A percentile compares a stretch with the other conserved stretches of the same genome.
Conservation (phyloP, 2,329 filamentous ascomycete genomes). For the Chaetoscypha palmicola region DNA sequence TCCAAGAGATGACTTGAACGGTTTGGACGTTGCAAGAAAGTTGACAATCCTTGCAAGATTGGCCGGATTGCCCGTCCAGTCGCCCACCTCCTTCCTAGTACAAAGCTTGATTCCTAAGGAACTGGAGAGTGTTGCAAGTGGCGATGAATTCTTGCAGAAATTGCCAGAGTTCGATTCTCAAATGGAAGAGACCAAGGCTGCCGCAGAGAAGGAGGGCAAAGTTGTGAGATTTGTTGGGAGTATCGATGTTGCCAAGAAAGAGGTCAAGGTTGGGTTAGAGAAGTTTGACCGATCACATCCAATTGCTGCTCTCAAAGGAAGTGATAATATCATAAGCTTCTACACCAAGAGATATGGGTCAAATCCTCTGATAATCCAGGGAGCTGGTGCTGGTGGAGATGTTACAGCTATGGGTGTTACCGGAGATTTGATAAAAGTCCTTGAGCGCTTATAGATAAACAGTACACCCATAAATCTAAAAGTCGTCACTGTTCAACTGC, state of each 20-base stretch:
- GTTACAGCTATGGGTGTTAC: conserved; percentile 98
- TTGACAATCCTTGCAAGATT: conserved; percentile 88
- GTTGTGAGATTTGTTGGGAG: conserved; percentile 92
- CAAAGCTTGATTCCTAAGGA: conserved; percentile 87
- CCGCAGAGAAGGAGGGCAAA: conserved; percentile 81
- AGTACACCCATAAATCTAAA: conserved; percentile 10
- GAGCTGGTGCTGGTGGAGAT: conserved; percentile 86
- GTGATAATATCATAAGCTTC: conserved; percentile 98
- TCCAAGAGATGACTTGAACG: conserved; percentile 79
- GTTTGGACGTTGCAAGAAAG: conserved; percentile 88
- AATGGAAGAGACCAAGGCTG: conserved; percentile 83
- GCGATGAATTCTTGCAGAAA: conserved; percentile 77
- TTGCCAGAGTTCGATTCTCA: conserved; percentile 77
- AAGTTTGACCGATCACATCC: conserved; percentile 82
- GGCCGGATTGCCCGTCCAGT: conserved; percentile 72
- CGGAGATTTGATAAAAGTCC: conserved; percentile 83
- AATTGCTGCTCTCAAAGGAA: conserved; percentile 91
- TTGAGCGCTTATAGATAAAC: conserved; percentile 50
- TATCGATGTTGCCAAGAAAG: conserved; percentile 73
- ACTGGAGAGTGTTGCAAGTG: conserved; percentile 67
- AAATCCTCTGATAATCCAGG: conserved; percentile 90
- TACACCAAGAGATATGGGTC: conserved; percentile 90
- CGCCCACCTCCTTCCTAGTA: conserved; percentile 84
- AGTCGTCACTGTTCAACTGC: conserved; percentile 16
- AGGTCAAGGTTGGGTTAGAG: conserved; percentile 87